Base-by-base conservation (phyloP, 345 rosid species). In the Heritiera littoralis region DNA sequence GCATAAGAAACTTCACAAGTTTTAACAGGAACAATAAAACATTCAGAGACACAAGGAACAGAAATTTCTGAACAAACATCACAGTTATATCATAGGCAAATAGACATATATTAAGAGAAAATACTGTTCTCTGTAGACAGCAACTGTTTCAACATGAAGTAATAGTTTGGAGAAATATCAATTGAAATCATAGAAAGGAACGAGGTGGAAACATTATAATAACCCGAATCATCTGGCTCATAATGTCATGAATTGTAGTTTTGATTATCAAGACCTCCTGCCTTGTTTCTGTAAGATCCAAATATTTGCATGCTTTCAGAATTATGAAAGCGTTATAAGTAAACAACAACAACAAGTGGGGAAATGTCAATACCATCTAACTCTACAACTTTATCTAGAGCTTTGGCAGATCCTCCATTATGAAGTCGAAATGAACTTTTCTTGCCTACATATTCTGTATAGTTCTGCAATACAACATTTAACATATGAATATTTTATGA, bases 371-470 rank as follows among this genome's bases (percentile, higher is more conserved):
- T 92, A 96, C 99, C 97, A 87, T 96, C 98, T 77, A 96, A 88
- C 85, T 94, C 99, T 67, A 90, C 95, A 81, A 96, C 98, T 87
- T 96, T 94, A 84, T 96, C 99, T 68, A 92, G 97, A 78, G 99
- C 98, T 92, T 96, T 94, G 71, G 99, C 98, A 80, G 98, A 91
- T 74, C 98, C 98, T 82, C 98, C 85, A 72, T 91, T 96, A 81
- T 94, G 98, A 87, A 96, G 98, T 40, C 94, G 95, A 77, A 94
- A 94, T 76, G 92, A 85, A 74, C 98, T 90, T 85, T 94, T 96
- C 86, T 84, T 90, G 48, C 98, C 98, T 23, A 90, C 98, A 60
- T 89, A 86, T 64, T 92, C 90, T 10, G 90, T 86, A 84, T 89
- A 91, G 80, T 89, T 91, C 99, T 94, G 82, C 75, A 83, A 80